Percentiles rank a stretch among this genome's conserved stretches.
Evolutionary conservation across 2,329 filamentous ascomycete species (phyloP).

Genomic region (Ophiostoma perfectum): DNA sequence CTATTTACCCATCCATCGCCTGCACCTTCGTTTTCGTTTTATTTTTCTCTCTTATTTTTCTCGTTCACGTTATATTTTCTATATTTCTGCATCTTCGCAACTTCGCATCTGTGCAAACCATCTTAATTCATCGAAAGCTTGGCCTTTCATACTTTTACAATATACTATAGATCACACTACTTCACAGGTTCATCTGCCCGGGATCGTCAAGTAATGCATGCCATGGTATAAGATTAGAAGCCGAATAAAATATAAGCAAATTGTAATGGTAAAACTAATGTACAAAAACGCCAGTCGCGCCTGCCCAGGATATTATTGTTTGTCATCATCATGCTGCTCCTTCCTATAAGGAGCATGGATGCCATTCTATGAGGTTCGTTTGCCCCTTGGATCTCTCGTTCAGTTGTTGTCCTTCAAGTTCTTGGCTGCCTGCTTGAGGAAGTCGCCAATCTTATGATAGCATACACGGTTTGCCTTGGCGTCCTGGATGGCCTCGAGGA

Average conservation of each 20-base stretch:
- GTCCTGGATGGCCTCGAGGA: slow-evolving; percentile 31
- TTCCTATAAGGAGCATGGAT: background rate
- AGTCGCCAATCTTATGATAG: slow-evolving; percentile 28
- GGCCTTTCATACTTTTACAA: slow-evolving; percentile 3
- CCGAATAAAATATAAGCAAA: background rate
- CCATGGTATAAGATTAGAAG: no score
- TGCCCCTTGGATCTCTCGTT: background rate
- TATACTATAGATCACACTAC: background rate
- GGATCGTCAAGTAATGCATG: background rate
- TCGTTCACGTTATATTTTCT: background rate
- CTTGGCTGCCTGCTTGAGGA: slow-evolving; percentile 25
- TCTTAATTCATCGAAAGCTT: slow-evolving; percentile 4
- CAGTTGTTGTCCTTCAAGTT: slow-evolving; percentile 14
- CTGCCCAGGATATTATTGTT: background rate
- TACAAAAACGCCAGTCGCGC: background rate
- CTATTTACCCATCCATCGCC: background rate
- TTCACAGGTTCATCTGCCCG: background rate
- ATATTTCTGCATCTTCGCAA: no score
- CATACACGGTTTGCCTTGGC: slow-evolving; percentile 31
- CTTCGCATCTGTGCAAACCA: background rate
- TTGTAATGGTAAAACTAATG: background rate
- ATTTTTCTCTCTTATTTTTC: background rate
- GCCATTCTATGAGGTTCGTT: background rate
- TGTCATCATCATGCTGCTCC: background rate
- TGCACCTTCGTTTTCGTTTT: background rate